These are phyloP conservation scores for Pseudophaeomoniella oleicola DNA, from an alignment of 2,329 filamentous ascomycete species.

Conservation along the genomic window DNA sequence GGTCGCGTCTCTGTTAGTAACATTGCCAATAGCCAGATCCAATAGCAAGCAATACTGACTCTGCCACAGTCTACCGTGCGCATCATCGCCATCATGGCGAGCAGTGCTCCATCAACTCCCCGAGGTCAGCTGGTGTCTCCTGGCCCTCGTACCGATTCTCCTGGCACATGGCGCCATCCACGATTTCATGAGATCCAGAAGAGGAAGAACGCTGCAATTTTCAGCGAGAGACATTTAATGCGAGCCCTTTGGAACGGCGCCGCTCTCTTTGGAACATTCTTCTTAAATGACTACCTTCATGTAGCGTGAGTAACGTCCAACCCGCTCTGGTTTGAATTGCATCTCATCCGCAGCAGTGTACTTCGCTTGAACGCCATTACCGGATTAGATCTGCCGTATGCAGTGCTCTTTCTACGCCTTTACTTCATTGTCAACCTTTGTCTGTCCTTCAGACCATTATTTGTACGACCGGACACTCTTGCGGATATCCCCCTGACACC, in stretches of 20 bases:
- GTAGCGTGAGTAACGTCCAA: conserved; percentile 6
- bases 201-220: conserved; percentile 63
- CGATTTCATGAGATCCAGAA: conserved; percentile 73
- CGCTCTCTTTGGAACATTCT: conserved; percentile 36
- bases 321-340: conserved; percentile 5
- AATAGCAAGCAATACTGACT: no score
- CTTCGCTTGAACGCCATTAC: conserved; percentile 7
- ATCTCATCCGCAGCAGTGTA: conserved; percentile 1
- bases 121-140: background rate
- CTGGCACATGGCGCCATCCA: conserved; percentile 85
- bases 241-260: conserved; percentile 54
- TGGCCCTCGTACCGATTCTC: conserved; percentile 14
- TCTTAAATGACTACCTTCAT: conserved; percentile 16
- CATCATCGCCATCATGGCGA: background rate
- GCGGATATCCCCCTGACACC: conserved; percentile 82
- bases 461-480: conserved; percentile 60
- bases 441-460: conserved; percentile 50
- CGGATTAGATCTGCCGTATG: conserved; percentile 4
- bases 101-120: background rate
- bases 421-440: conserved; percentile 56
- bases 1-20: no score
- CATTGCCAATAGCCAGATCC: no score
- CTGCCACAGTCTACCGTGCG: no score
- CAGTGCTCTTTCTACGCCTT: conserved; percentile 44
- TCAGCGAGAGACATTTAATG: conserved; percentile 62